Evolutionary conservation across 371 early-diverging fungal species (phyloP).

Genomic region (Syncephalastrum sp.): DNA sequence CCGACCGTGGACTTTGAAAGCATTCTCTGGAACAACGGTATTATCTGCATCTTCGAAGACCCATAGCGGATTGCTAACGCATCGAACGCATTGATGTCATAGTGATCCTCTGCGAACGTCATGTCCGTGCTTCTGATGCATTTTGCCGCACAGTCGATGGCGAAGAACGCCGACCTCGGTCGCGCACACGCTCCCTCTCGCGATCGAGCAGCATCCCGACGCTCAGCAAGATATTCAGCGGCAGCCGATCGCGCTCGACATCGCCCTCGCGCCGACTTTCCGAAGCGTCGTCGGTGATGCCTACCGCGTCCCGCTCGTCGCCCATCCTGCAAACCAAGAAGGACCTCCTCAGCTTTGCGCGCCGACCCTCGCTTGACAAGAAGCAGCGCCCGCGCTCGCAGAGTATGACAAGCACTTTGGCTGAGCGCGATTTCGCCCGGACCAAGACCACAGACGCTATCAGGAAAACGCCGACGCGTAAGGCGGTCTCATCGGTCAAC

Average conservation of each 20-base stretch:
- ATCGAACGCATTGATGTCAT: conserved; percentile 3
- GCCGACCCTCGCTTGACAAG: background rate
- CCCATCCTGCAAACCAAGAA: conserved; percentile 7
- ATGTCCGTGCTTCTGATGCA: conserved; percentile 23
- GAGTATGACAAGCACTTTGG: conserved; percentile 9
- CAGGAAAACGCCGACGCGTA: conserved; percentile 1
- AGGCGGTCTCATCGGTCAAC: no score
- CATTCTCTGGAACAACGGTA: conserved; percentile 51
- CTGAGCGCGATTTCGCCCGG: conserved; percentile 5
- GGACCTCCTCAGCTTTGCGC: background rate
- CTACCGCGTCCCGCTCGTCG: conserved; percentile 16
- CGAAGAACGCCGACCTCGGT: conserved; percentile 27
- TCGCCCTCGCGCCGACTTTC: conserved; percentile 28
- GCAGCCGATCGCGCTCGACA: conserved; percentile 30
- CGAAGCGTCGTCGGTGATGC: background rate
- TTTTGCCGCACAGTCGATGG: conserved; percentile 27
- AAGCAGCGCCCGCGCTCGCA: conserved; percentile 9
- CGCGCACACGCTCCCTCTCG: conserved; percentile 43
- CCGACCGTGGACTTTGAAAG: conserved; percentile 31
- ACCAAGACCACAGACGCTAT: background rate
- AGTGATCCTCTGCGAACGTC: conserved; percentile 40
- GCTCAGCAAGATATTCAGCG: conserved; percentile 31
- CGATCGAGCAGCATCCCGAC: conserved; percentile 40
- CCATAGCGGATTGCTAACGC: background rate
- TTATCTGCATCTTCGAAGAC: background rate